Base-by-base conservation (phyloP, 768 basidiomycete genomes). In the Rhizopogon vulgaris region DNA sequence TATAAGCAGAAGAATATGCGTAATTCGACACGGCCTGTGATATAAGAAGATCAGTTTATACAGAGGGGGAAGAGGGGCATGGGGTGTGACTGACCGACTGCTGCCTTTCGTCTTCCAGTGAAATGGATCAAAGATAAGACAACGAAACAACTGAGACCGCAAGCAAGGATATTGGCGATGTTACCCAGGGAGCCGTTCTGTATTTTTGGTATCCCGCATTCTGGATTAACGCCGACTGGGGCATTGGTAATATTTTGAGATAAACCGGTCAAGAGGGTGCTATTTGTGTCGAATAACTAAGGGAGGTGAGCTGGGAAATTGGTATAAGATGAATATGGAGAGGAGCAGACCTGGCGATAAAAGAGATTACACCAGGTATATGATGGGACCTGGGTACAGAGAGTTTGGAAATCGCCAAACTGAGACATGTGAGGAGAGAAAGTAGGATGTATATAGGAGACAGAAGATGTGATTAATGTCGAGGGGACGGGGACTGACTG, bases 281-380 rank as follows among this genome's bases (percentile, higher is more conserved):
- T 54, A 38, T 72, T 58, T 43, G 49, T 70, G 63, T 65, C 58
- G 38, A 65, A 73, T 8, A 77, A 65, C 79, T 81, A 56, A 64
- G 57, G 56, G 64, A 63, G 41, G 72, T 59, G 49, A 53, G 55
- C 54, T 45, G 52, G 50, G 39, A 37, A 41, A 43, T 48, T 49
- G 47, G 41, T n/a, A 40, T 32, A 36, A 59, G 24, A 52, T 22
- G 22, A 22, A 22, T 53, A 22, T 45, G 49, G 52, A 32, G 53
- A 52, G 25, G 60, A 48, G 62, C 72, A 58, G 18, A 92, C 84
- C 76, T 95, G 92, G 54, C 80, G 80, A 71, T 93, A 93, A 73
- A 95, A 94, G 59, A 96, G 84, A 65, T 96, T 96, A 72, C 94
- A 97, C 82, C 90, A 89, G 0, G 94, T 82, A 63, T 95, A 87